These are phyloP conservation scores for Talaromyces wortmannii DNA, from an alignment of 495 filamentous ascomycete genomes.

Conservation along the genomic window DNA sequence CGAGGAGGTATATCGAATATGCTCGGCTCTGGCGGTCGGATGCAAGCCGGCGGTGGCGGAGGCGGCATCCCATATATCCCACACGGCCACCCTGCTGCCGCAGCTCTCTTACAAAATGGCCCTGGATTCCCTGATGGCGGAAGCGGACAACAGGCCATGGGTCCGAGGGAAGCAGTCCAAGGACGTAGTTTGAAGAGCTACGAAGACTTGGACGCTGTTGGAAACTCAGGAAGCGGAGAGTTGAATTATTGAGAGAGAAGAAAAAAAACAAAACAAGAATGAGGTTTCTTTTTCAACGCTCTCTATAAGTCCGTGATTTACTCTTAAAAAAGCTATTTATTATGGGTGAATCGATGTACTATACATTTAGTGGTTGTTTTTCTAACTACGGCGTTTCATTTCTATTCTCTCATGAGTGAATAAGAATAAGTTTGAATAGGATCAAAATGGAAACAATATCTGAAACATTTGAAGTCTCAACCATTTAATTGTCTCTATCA, in stretches of 20 bases:
- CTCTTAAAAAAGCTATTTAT: too few relatives aligned
- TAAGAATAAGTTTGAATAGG: too few relatives aligned
- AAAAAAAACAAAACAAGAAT: neutral
- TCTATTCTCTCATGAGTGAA: too few relatives aligned
- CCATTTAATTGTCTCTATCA: too few relatives aligned
- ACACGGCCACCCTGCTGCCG: constrained; percentile 34
- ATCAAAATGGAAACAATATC: too few relatives aligned
- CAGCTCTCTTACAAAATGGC: constrained; percentile 10
- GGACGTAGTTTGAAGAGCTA: constrained; percentile 92
- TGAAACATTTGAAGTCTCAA: too few relatives aligned
- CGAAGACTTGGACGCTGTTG: constrained; percentile 85
- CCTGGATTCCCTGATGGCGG: constrained; percentile 40
- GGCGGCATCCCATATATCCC: constrained; percentile 21
- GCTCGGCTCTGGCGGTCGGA: constrained; percentile 26
- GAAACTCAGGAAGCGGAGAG: constrained; percentile 46
- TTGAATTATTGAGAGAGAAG: constrained; percentile 47
- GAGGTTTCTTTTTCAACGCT: neutral
- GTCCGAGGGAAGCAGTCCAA: constrained; percentile 78
- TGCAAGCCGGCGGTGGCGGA: constrained; percentile 28
- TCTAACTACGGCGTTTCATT: too few relatives aligned
- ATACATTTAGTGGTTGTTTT: too few relatives aligned
- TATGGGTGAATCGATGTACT: too few relatives aligned
- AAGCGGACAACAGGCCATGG: constrained; percentile 59
- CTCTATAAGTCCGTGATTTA: too few relatives aligned
- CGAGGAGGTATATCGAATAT: constrained; percentile 30